phyloP scores from a whole-genome alignment of 164 flowering plant species.

The Tetracentron sinense region DNA sequence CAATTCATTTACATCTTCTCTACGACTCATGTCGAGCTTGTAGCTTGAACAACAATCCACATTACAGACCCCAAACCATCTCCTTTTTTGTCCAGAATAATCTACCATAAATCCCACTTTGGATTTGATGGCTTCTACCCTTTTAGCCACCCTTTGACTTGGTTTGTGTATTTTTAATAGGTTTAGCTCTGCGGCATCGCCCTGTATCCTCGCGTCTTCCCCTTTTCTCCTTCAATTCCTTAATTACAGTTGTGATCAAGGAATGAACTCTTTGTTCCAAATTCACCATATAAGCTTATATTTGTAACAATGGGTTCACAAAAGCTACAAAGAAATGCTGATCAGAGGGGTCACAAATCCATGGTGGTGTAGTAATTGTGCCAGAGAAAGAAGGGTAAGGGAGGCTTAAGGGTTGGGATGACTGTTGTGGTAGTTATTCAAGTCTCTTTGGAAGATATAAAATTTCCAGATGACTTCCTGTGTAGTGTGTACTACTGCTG shows the following conservation, averaged over 20 bases:
- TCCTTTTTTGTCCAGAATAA: slow-evolving; percentile 3
- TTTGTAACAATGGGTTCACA: not conserved
- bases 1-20: slow-evolving; percentile 16
- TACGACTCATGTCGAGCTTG: slow-evolving; percentile 14
- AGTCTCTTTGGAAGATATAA: no score
- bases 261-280: slow-evolving; percentile 7
- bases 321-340: not conserved
- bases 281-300: slow-evolving; percentile 7
- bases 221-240: slow-evolving; percentile 23
- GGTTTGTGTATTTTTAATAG: slow-evolving; percentile 18
- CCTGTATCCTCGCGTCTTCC: slow-evolving; percentile 24
- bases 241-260: slow-evolving; percentile 14
- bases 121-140: slow-evolving; percentile 21
- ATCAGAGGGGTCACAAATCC: slow-evolving; percentile 5
- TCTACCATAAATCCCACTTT: slow-evolving; percentile 16
- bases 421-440: no score
- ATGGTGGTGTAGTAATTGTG: not conserved
- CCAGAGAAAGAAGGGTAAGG: no score
- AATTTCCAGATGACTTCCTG: no score
- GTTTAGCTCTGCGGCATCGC: slow-evolving; percentile 15
- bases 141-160: slow-evolving; percentile 29
- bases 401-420: no score
- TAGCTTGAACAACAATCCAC: slow-evolving; percentile 10
- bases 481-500: no score
- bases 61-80: slow-evolving; percentile 7